Base-by-base conservation (phyloP, 495 filamentous ascomycete species). In the Penicillium tannophilum region DNA sequence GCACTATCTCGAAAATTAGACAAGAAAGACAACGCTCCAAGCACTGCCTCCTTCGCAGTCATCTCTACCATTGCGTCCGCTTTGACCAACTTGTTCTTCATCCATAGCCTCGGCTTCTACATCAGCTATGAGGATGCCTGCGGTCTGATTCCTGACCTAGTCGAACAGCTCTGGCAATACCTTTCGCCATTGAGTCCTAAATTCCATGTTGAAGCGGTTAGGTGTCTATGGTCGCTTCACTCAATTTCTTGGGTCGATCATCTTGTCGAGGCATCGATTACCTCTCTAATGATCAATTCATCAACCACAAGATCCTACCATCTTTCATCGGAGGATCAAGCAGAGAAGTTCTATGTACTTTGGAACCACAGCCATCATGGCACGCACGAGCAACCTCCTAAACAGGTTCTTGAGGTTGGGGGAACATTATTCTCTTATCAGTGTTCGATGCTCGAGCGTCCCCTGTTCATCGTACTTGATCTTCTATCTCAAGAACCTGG, bases 151-250 rank as follows among this genome's bases (percentile, higher is more conserved):
- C 79, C 86, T 11, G 76, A 82, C 24, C 71, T 97, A 19, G 85
- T 94, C 14, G 79, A 76, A 14, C 79, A 85, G 57, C 77, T 93
- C 0, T 98, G 93, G 93, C 61, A 75, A 24, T 92, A 88, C 67
- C 76, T 97, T 35, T 90, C 91, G 0, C 87, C 90, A 23, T 75
- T 87, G 19, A 87, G 86, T 55, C 93, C 92, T 0, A 95, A 95
- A 66, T 93, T 93, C 62, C 94, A 96, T 68, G 91, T 98, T 23
- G 93, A 98, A 71, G 86, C 91, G 35, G 90, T 95, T 47, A 88
- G 90, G 50, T 89, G 86, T 60, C 73, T 98, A 14, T 95, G 93
- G 89, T 84, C 89, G 50, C 74, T 98, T 44, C 91, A 98, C 63
- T 84, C 84, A 0, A 82, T 84, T 9, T 82, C 85, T 31, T 76